Base-by-base conservation (phyloP, 2,329 filamentous ascomycete genomes). In the Teratosphaeriaceae sp. region DNA sequence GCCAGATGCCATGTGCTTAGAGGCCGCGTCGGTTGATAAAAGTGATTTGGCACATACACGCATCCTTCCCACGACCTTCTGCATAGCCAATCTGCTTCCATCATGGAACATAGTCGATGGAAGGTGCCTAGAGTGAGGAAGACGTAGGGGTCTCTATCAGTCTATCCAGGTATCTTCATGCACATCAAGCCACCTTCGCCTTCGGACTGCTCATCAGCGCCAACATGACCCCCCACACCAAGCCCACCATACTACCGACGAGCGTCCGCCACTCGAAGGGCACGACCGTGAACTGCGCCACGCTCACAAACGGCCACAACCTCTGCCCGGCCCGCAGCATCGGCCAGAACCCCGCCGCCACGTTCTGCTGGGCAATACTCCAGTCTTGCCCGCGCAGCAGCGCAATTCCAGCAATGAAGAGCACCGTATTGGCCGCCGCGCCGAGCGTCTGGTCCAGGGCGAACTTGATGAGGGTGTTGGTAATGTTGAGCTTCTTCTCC, bases 211-310 rank as follows among this genome's bases (percentile, higher is more conserved):
- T 38, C n/a, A 48, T 24, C 56, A 88, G 65, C 58, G 83, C 87
- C 65, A 89, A 69, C 61, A 85, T 89, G 31, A 88, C 71, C 0
- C 82, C 81, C 85, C 85, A 90, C 12, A 70, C 74, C 19, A 90
- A 72, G 4, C 85, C 85, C 15, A 83, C 84, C 39, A 83, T 62
- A 51, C 80, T 79, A n/a, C 80, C 84, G 48, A 88, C 75, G 24
- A 89, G 65, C 39, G 84, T 82, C 27, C 85, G 72, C 40, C 75
- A 74, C 56, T 88, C 76, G 3, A 88, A 77, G n/a, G 81, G 84
- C 50, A 84, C 75, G 46, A 88, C 67, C 1, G 80, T 74, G 57
- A 85, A 88, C 69, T 85, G 85, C 48, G 85, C 58, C 15, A 84
- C 59, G 49, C 80, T 84, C 18, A 89, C 79, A 2, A 75, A 54